Conservation (phyloP, 441 rosid genomes). For the Francoa sonchifolia region DNA sequence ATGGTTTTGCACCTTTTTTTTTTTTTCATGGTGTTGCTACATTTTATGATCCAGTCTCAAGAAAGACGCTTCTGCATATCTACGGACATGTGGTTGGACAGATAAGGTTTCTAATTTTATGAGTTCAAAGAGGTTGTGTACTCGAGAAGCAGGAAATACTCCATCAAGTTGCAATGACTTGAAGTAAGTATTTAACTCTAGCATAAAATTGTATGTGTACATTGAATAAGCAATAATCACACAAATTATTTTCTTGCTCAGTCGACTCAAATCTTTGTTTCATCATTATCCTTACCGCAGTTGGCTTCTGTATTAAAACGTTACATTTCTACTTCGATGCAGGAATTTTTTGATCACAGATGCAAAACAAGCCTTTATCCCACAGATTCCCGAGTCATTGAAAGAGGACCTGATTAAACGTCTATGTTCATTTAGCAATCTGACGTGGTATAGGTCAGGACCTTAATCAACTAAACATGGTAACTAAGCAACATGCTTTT, state of each 20-base stretch:
- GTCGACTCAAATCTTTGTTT: not conserved
- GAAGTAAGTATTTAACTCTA: constrained; percentile 37
- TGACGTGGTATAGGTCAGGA: constrained; percentile 13
- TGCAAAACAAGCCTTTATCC: constrained; percentile 36
- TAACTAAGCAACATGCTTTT: constrained; percentile 8
- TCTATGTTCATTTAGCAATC: constrained; percentile 30
- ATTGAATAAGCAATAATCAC: not conserved
- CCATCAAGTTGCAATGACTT: constrained; percentile 21
- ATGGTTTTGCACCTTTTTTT: not conserved
- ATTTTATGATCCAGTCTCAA: constrained; percentile 39
- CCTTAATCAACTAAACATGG: constrained; percentile 9
- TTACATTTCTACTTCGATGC: too few species aligned
- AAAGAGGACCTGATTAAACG: constrained; percentile 31
- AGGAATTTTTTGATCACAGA: constrained; percentile 62
- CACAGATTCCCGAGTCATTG: constrained; percentile 57
- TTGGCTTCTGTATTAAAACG: too few species aligned
- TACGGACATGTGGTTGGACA: constrained; percentile 64
- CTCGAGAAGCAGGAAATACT: constrained; percentile 22
- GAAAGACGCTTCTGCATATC: constrained; percentile 40
- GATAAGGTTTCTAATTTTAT: constrained; percentile 44
- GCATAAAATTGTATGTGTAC: not conserved
- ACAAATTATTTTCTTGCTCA: not conserved
- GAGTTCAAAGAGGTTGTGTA: constrained; percentile 44
- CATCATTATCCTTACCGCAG: too few species aligned
- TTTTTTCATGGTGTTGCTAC: not conserved